A percentile compares a stretch with the other conserved stretches of the same genome.
These are phyloP conservation scores for Globisporangium iwayamae DNA, from an alignment of 352 stramenopile species.

Conservation along the genomic window DNA sequence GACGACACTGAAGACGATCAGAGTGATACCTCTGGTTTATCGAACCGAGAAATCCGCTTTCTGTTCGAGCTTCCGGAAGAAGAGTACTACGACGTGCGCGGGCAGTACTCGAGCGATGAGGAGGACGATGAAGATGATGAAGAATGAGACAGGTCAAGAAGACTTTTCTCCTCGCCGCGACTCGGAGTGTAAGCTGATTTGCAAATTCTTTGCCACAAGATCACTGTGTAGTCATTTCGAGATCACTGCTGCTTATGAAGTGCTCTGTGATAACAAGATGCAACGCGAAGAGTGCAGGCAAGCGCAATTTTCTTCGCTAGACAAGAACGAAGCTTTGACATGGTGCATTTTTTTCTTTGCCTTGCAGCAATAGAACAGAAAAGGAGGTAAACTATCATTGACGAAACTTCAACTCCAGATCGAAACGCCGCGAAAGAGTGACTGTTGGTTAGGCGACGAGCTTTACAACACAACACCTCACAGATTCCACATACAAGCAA, in stretches of 20 bases:
- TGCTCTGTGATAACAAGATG: background rate
- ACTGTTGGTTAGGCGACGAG: background rate
- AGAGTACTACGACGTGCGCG: constrained; percentile 67
- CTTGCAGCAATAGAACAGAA: too few species aligned
- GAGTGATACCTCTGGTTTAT: constrained; percentile 32
- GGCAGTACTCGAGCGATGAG: constrained; percentile 75
- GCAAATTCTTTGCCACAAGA: background rate
- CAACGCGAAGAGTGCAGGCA: background rate
- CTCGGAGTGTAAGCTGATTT: too few species aligned
- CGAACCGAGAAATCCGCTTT: constrained; percentile 55
- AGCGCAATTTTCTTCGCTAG: background rate
- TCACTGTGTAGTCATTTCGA: too few species aligned
- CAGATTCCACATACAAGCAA: background rate
- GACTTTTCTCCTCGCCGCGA: background rate
- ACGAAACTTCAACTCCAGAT: background rate
- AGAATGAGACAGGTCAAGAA: background rate
- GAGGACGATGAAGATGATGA: constrained; percentile 60
- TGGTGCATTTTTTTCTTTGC: background rate
- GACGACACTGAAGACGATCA: constrained; percentile 29
- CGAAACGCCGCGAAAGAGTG: background rate
- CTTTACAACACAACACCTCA: background rate
- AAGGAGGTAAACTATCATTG: too few species aligned
- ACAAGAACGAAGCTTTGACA: background rate
- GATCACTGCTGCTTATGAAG: background rate
- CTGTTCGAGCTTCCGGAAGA: constrained; percentile 70